Conservation (phyloP, 805 yeast genomes). For the Phaffomyces thermotolerans region DNA sequence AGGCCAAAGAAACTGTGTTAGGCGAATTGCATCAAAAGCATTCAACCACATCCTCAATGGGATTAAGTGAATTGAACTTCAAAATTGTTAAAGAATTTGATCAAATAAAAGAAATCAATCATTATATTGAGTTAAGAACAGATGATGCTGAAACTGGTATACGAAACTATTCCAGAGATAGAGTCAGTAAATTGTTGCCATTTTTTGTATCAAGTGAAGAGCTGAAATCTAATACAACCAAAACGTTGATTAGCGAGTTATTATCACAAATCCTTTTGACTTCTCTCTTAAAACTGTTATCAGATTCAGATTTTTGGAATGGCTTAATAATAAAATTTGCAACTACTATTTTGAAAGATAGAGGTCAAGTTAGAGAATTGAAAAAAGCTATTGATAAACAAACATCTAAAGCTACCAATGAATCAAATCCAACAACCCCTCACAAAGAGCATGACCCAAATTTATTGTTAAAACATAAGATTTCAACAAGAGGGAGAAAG, state of each 20-base stretch:
- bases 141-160: slow-evolving; percentile 34
- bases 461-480: slow-evolving; percentile 1
- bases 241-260: slow-evolving; percentile 53
- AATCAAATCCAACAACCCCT: background rate
- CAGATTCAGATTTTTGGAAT: slow-evolving; percentile 77
- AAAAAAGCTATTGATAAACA: slow-evolving; percentile 67
- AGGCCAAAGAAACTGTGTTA: slow-evolving; percentile 29
- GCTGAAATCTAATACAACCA: slow-evolving; percentile 39
- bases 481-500: slow-evolving; percentile 17
- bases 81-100: slow-evolving; percentile 35
- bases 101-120: slow-evolving; percentile 43
- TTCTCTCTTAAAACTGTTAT: slow-evolving; percentile 43
- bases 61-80: slow-evolving; percentile 28
- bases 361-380: slow-evolving; percentile 65
- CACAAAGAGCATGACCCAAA: background rate
- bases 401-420: slow-evolving; percentile 3
- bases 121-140: slow-evolving; percentile 38
- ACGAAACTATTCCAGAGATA: slow-evolving; percentile 41
- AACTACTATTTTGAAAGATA: slow-evolving; percentile 60
- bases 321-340: slow-evolving; percentile 50
- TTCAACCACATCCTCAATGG: slow-evolving; percentile 23
- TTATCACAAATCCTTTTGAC: slow-evolving; percentile 48
- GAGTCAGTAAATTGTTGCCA: slow-evolving; percentile 40
- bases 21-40: slow-evolving; percentile 23
- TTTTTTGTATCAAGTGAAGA: slow-evolving; percentile 39